Evolutionary conservation across 2,329 filamentous ascomycete species (phyloP).

Genomic region (Sclerotinia nivalis): DNA sequence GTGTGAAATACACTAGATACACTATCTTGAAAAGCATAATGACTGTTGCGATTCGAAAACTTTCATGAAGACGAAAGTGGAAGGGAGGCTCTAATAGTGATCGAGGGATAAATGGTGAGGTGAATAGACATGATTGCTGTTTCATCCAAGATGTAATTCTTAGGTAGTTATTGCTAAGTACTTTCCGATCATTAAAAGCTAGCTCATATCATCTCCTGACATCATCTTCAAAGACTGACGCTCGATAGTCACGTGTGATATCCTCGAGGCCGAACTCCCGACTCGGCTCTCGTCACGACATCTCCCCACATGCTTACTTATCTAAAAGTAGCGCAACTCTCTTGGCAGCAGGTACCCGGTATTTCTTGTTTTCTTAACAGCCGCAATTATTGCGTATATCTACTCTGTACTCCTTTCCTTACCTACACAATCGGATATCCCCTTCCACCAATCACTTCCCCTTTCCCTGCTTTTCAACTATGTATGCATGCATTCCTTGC

Average conservation of each 20-base stretch:
- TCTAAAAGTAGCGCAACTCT: background rate
- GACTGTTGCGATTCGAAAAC: no score
- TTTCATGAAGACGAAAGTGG: no score
- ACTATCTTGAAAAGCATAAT: no score
- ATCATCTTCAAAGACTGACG: background rate
- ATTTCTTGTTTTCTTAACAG: background rate
- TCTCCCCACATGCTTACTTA: background rate
- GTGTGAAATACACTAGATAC: no score
- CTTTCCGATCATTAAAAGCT: background rate
- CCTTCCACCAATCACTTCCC: background rate
- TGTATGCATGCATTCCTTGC: slow-evolving; percentile 17
- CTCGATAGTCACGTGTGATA: background rate
- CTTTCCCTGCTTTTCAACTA: slow-evolving; percentile 1
- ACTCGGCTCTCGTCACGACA: background rate
- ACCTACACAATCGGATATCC: slow-evolving; percentile 2
- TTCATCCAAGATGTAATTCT: no score
- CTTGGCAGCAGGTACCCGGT: background rate
- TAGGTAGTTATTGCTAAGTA: no score
- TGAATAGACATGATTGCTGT: no score
- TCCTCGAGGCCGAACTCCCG: background rate
- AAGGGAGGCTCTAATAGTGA: no score
- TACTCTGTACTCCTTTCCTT: background rate
- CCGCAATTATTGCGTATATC: background rate
- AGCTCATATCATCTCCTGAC: background rate
- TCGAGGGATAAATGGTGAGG: no score